Evolutionary conservation across 305 asterid genomes (phyloP).

Genomic region (Nicotiana rustica): DNA sequence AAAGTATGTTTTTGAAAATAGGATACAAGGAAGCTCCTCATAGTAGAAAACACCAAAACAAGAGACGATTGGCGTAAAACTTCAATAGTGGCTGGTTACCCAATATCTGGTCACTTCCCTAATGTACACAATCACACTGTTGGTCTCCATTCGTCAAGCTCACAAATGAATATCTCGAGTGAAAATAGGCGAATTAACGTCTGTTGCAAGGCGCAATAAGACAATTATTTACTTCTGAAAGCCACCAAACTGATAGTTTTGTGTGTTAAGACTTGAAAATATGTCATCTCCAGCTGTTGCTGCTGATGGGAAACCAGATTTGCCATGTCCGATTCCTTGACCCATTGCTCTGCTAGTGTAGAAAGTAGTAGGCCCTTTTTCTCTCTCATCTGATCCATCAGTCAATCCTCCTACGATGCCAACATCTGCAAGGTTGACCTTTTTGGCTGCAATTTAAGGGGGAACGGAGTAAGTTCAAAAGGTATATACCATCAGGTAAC

Average conservation of each 20-base stretch:
- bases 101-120: not conserved
- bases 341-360: conserved; percentile 74
- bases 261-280: conserved; percentile 73
- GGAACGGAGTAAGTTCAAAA: not conserved
- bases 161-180: conserved; percentile 37
- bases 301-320: conserved; percentile 59
- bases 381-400: conserved; percentile 68
- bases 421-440: conserved; percentile 82
- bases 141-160: conserved; percentile 10
- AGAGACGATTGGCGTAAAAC: conserved; percentile 13
- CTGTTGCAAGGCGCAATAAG: conserved; percentile 25
- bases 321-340: conserved; percentile 64
- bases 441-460: conserved; percentile 67
- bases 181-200: conserved; percentile 28
- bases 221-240: conserved; percentile 61
- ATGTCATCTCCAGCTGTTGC: conserved; percentile 59
- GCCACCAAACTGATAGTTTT: conserved; percentile 66
- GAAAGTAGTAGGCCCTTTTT: conserved; percentile 67
- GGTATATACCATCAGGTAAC: conserved; percentile 12
- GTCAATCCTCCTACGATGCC: conserved; percentile 78
- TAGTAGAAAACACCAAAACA: not conserved
- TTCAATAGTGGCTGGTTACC: conserved; percentile 10
- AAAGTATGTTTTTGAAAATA: not conserved
- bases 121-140: conserved; percentile 6
- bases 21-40: conserved; percentile 18